Base-by-base conservation (phyloP, 148 eudicot genomes). In the Cornus suecica region DNA sequence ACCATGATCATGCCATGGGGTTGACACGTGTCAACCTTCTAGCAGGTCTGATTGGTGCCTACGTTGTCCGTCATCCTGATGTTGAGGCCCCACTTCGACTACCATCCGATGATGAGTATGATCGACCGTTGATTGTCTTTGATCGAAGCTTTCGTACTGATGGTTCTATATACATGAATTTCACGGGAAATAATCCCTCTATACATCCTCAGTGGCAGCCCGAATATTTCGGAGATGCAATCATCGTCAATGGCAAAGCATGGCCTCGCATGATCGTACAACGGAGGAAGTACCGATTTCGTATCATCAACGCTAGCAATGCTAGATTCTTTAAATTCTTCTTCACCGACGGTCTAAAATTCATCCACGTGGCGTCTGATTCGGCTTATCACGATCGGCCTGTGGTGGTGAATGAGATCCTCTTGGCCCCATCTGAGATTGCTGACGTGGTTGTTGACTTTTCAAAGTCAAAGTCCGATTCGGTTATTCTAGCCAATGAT, bases 1-100 rank as follows among this genome's bases (percentile, higher is more conserved):
- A 94, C 79, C 98, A 94, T 80, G 98, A 94, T 66, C 98, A 94
- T 78, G 94, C 97, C 8, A 87, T 94, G 97, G 98, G 98, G 6
- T 84, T 94, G 79, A 94, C 98, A 16, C 79, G 98, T 71, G 91
- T 87, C 83, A 94, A 94, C 78, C 76, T 94, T 20, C 76, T 94
- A 62, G 97, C 97, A n/a, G 98, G 98, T 2, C 72, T 94, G 48
- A 11, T 79, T 48, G 98, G 98, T 20, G 88, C 97, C 65, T 94
- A 91, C 76, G 32, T 94, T 10, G 70, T 94, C 23, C 91, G 94
- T 0, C 83, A 94, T 14, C 86, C 86, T 0, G 26, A 71, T 1
- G 74, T 86, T 8, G 98, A 94, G 85, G 66, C 15, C 23, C 89
- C 89, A 23, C 92, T 91, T 48, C 76, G 89, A 0, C 68, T 94